Evolutionary conservation across 192 early-diverging fungal species (phyloP).

Genomic region (Jimgerdemannia flammicorona): DNA sequence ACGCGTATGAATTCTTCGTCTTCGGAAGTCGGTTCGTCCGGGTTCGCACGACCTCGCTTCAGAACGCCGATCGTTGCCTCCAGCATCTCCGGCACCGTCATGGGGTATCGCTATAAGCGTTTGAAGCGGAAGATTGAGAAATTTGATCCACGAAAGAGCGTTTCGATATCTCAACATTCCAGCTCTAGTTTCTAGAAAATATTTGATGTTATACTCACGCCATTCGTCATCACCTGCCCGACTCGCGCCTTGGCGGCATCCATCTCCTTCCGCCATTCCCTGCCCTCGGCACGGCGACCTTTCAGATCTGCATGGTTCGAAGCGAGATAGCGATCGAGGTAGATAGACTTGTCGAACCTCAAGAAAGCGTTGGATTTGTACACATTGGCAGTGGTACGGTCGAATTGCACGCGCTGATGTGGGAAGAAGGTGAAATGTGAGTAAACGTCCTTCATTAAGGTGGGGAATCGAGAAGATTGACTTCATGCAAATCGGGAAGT

Average conservation of each 20-base stretch:
- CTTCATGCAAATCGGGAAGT: too few species aligned
- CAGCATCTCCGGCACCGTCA: conserved; percentile 29
- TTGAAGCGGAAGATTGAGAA: too few species aligned
- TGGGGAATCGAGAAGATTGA: not conserved
- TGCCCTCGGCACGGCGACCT: conserved; percentile 11
- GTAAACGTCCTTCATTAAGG: not conserved
- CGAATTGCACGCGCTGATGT: conserved; percentile 60
- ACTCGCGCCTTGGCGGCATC: conserved; percentile 24
- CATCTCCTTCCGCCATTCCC: conserved; percentile 27
- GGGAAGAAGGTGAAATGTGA: not conserved
- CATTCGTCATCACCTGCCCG: conserved; percentile 15
- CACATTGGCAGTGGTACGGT: conserved; percentile 44
- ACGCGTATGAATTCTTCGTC: conserved; percentile 4
- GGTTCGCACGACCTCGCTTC: not conserved
- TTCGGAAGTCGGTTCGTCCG: not conserved
- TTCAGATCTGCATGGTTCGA: conserved; percentile 22
- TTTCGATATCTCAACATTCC: not conserved
- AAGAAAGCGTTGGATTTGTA: conserved; percentile 73
- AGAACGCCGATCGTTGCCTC: conserved; percentile 23
- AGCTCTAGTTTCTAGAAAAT: not conserved
- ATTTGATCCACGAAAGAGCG: not conserved
- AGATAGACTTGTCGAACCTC: conserved; percentile 55
- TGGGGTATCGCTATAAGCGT: conserved; percentile 8
- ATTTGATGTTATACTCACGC: conserved; percentile 2
- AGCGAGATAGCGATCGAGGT: conserved; percentile 53